Base-by-base conservation (phyloP, 208 protist species). In the Leishmania amazonensis region DNA sequence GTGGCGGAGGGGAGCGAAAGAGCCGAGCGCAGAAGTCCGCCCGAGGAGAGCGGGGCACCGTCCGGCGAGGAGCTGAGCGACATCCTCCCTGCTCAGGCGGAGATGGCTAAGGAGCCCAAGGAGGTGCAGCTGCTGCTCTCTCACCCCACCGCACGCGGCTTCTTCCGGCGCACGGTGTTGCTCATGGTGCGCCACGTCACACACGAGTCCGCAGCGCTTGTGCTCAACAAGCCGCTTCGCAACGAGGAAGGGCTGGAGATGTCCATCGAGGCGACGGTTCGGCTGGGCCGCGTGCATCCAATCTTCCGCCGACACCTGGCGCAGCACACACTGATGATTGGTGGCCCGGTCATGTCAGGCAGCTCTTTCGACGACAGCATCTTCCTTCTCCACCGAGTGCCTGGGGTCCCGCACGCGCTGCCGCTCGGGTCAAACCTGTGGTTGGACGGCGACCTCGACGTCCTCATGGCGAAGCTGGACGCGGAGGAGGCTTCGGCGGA, bases 401-500 rank as follows among this genome's bases (percentile, higher is more conserved):
- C 90, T 40, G 89, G 83, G 42, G 86, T 97, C 40, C 88, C 90
- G 9, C 81, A 88, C 47, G 92, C 94, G 53, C 75, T 95, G 45
- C 90, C 88, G 1, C 77, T 97, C 31, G 87, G 88, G 5, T 78
- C 83, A 11, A 84, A 80, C 40, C 80, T 97, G 49, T 97, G 91
- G 88, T 83, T 97, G 31, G 87, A 94, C 77, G 94, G 94, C 38
- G 87, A 93, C 83, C 81, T 90, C n/a, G 94, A 96, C 74, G 85
- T 45, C 42, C 81, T 97, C 51, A 83, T 90, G 86, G 76, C 81
- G 54, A 94, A 91, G 78, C 83, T 97, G 24, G 87, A 93, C 5
- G 81, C 85, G 15, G 84, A 83, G 45, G 89, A 86, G 73, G 93
- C 88, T 13, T 77, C 81, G 28, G 79, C 90, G 62, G 83, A 87